phyloP scores from a whole-genome alignment of 495 filamentous ascomycete species.

The Lindgomyces ingoldianus region DNA sequence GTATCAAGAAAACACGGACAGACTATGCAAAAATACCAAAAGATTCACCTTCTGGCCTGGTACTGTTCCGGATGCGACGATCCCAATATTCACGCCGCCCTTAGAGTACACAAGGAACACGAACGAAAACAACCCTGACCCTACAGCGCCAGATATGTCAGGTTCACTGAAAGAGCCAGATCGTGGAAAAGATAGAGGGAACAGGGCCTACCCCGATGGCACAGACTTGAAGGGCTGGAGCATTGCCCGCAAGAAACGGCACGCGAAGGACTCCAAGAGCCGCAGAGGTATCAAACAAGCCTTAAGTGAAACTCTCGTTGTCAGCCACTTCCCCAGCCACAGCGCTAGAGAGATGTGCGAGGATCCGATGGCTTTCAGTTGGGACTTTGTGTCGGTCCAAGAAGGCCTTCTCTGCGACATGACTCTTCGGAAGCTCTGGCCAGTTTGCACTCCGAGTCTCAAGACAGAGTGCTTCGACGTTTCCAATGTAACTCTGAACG shows the following conservation, averaged over 20 bases:
- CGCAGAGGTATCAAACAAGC: neutral
- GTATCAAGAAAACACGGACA: conserved; percentile 18
- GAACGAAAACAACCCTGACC: neutral
- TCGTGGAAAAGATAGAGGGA: neutral
- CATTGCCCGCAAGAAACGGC: neutral
- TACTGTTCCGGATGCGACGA: neutral
- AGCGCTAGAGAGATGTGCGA: conserved; percentile 15
- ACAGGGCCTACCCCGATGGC: neutral
- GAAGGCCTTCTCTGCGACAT: conserved; percentile 25
- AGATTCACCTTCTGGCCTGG: conserved; percentile 9
- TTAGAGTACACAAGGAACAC: neutral
- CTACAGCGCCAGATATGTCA: neutral
- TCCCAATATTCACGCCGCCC: neutral
- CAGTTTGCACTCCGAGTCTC: conserved; percentile 3
- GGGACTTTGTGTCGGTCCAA: conserved; percentile 6
- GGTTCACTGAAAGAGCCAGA: neutral
- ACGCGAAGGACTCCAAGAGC: neutral
- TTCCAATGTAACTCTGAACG: too few relatives aligned
- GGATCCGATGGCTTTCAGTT: conserved; percentile 1
- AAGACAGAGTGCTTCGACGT: conserved; percentile 19
- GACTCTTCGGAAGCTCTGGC: neutral
- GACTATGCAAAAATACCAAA: conserved; percentile 1
- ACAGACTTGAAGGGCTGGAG: neutral
- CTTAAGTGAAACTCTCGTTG: neutral
- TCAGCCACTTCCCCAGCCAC: neutral